phyloP scores from a whole-genome alignment of 2,329 filamentous ascomycete genomes.

The Cercospora citrullina region DNA sequence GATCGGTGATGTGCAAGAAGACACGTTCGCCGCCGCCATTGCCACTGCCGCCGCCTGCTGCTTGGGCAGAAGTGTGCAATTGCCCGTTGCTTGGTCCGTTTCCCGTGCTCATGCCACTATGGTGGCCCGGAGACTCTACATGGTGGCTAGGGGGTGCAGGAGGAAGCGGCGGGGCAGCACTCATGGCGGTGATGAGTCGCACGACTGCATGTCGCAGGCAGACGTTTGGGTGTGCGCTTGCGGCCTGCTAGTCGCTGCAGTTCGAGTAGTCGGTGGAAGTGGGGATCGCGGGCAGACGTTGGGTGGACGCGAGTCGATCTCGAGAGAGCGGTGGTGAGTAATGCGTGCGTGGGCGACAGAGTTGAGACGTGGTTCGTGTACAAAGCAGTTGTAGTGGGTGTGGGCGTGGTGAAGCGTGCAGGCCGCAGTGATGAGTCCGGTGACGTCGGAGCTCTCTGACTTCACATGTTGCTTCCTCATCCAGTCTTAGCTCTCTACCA shows the following conservation, averaged over 20 bases:
- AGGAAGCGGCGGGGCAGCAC: slow-evolving; percentile 10
- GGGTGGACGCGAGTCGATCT: background rate
- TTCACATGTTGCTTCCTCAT: background rate
- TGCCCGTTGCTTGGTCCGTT: background rate
- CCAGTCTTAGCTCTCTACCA: background rate
- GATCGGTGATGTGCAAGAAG: slow-evolving; percentile 46
- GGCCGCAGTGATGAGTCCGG: background rate
- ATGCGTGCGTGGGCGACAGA: background rate
- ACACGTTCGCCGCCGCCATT: slow-evolving; percentile 25
- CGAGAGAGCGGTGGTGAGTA: background rate
- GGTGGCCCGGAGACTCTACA: background rate
- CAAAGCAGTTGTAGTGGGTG: background rate
- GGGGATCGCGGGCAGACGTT: background rate
- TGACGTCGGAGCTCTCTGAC: background rate
- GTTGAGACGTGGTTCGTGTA: background rate
- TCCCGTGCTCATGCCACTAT: background rate
- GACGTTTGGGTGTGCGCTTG: background rate
- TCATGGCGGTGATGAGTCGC: slow-evolving; percentile 14
- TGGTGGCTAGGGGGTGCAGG: background rate
- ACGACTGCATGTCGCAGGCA: slow-evolving; percentile 5
- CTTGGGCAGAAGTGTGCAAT: background rate
- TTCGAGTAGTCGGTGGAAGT: background rate
- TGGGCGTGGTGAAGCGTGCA: background rate
- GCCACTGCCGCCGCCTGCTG: background rate
- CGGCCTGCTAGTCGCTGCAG: background rate